Percentiles rank a stretch among this genome's conserved stretches.
Evolutionary conservation across 73 alveolate species (phyloP).

Genomic region (Effrenium voratum): DNA sequence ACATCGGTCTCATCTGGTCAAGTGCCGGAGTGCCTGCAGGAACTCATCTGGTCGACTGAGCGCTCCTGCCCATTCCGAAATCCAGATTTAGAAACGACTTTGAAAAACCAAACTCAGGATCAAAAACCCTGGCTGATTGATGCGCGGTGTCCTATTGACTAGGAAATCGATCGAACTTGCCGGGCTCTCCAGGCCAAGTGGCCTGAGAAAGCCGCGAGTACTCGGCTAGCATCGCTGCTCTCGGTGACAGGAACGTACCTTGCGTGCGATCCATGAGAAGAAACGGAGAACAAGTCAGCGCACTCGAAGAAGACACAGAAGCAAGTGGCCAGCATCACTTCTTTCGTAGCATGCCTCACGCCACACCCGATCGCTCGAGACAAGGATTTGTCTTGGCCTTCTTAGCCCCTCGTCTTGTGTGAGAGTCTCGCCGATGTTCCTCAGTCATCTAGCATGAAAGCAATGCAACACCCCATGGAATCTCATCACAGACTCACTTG

Average conservation of each 20-base stretch:
- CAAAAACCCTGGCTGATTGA: neutral
- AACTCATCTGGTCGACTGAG: constrained; percentile 52
- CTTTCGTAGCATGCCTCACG: constrained; percentile 29
- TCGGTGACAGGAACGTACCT: constrained; percentile 55
- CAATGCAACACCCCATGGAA: neutral
- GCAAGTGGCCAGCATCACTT: constrained; percentile 61
- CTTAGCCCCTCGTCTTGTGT: neutral
- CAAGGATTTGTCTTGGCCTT: neutral
- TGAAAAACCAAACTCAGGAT: neutral
- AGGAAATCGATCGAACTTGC: neutral
- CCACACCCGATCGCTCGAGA: neutral
- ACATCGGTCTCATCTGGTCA: neutral
- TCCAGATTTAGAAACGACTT: neutral
- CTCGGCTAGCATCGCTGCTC: constrained; percentile 21
- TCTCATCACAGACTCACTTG: neutral
- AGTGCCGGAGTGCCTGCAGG: constrained; percentile 15
- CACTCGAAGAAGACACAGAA: constrained; percentile 54
- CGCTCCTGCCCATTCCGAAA: neutral
- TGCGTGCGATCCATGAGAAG: neutral
- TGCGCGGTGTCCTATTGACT: neutral
- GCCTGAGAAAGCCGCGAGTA: neutral
- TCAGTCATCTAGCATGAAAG: neutral
- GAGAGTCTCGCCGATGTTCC: constrained; percentile 73
- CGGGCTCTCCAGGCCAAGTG: neutral
- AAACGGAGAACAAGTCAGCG: neutral